Percentiles rank a stretch among this genome's conserved stretches.
Conservation (phyloP, 345 rosid species). For the Turritis glabra region DNA sequence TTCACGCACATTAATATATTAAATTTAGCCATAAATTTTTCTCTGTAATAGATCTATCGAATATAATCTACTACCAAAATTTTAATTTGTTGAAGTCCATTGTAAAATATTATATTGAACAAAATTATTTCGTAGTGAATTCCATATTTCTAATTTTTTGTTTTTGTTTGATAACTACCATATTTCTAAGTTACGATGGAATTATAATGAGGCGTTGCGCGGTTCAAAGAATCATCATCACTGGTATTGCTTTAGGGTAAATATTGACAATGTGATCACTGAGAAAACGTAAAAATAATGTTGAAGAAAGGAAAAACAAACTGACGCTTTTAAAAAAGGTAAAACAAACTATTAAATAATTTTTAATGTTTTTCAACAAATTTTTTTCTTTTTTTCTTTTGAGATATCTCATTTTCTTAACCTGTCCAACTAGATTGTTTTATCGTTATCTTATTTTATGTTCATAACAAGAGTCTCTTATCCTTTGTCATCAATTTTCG, state of each 20-base stretch:
- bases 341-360: background rate
- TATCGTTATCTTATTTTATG: constrained; percentile 21
- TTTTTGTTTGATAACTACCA: background rate
- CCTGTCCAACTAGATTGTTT: constrained; percentile 12
- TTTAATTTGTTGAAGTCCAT: background rate
- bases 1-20: no score
- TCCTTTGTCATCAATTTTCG: constrained; percentile 22
- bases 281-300: constrained; percentile 12
- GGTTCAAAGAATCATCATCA: background rate
- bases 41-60: background rate
- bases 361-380: background rate
- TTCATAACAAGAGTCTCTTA: constrained; percentile 35
- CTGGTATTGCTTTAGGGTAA: background rate
- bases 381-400: background rate
- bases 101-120: background rate
- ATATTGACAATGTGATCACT: background rate
- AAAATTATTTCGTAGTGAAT: background rate
- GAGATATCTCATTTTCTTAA: constrained; percentile 3
- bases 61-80: background rate
- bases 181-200: constrained; percentile 4
- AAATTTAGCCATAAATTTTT: background rate
- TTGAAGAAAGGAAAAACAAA: background rate
- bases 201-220: background rate
- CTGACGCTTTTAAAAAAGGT: background rate
- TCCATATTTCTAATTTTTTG: no score